These are phyloP conservation scores for Nakazawaea siamensis DNA, from an alignment of 805 yeast species.

Conservation along the genomic window DNA sequence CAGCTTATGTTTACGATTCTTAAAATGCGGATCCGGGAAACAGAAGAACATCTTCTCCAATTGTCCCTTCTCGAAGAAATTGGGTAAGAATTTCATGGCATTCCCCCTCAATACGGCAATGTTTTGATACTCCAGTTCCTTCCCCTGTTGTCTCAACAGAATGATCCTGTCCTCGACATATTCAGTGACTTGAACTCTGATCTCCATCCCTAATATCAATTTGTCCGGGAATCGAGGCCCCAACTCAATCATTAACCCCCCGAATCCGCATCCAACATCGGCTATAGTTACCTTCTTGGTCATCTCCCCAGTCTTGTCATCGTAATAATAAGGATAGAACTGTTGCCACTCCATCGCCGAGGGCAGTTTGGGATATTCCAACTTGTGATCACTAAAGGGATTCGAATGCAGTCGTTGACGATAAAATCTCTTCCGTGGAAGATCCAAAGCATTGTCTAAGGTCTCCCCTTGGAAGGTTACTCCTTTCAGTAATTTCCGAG, in stretches of 20 bases:
- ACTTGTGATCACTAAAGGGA: conserved; percentile 90
- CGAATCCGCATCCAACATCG: conserved; percentile 97
- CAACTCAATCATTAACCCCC: conserved; percentile 77
- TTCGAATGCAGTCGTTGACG: conserved; percentile 97
- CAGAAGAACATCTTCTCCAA: conserved; percentile 91
- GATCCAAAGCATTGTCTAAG: no score
- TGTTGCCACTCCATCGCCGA: conserved; percentile 80
- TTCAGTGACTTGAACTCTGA: conserved; percentile 94
- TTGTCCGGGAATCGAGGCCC: conserved; percentile 70
- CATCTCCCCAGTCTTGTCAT: conserved; percentile 26
- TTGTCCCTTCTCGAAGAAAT: conserved; percentile 80
- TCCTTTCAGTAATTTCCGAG: conserved; percentile 34
- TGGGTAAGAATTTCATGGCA: conserved; percentile 95
- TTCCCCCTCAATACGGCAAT: conserved; percentile 88
- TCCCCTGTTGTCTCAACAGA: conserved; percentile 62
- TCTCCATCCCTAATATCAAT: conserved; percentile 90
- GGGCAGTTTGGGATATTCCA: conserved; percentile 83
- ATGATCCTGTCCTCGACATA: conserved; percentile 93
- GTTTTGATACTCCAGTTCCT: conserved; percentile 51
- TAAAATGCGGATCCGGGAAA: conserved; percentile 99
- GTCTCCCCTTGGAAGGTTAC: no score
- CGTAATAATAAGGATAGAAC: conserved; percentile 57
- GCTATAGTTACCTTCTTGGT: conserved; percentile 70
- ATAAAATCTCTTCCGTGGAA: conserved; percentile 57
- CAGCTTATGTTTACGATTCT: conserved; percentile 95